Percentiles rank a stretch among this genome's conserved stretches.
Evolutionary conservation across 805 yeast genomes (phyloP).

Genomic region (Kuraishia molischiana): DNA sequence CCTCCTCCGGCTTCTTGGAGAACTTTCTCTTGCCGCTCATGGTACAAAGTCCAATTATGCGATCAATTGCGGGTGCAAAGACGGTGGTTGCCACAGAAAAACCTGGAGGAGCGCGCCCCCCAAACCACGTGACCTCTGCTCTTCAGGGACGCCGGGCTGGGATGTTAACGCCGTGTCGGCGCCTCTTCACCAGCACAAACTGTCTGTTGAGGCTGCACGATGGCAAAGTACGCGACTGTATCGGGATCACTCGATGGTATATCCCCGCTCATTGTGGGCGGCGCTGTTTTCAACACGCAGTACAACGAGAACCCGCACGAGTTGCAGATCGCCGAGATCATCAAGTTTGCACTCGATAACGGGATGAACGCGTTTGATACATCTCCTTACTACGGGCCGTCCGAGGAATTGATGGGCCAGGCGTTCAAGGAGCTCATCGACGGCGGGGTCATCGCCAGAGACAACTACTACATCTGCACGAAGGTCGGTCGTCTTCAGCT

Average conservation of each 20-base stretch:
- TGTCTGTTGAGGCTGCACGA: background rate
- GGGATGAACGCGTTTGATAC: constrained; percentile 83
- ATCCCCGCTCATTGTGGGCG: constrained; percentile 70
- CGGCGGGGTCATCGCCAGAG: constrained; percentile 39
- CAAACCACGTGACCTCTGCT: too few relatives aligned
- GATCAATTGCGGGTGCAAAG: background rate
- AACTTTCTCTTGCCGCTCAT: background rate
- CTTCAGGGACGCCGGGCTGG: too few relatives aligned
- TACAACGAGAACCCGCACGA: constrained; percentile 61
- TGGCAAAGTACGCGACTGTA: constrained; percentile 5
- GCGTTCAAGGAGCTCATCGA: constrained; percentile 36
- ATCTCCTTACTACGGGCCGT: constrained; percentile 89
- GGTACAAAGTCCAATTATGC: too few relatives aligned
- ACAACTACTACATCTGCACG: constrained; percentile 61
- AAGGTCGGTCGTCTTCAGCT: constrained; percentile 73
- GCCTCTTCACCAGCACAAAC: too few relatives aligned
- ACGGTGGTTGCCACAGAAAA: too few relatives aligned
- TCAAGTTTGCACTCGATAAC: constrained; percentile 46
- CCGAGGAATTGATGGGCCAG: constrained; percentile 65
- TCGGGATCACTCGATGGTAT: constrained; percentile 19
- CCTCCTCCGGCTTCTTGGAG: background rate
- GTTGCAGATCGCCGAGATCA: constrained; percentile 47
- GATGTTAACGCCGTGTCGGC: too few relatives aligned
- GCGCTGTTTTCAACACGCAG: constrained; percentile 79
- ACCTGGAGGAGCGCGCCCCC: too few relatives aligned